phyloP scores from a whole-genome alignment of 176 grass and related monocot genomes.

The Eragrostis curvula region DNA sequence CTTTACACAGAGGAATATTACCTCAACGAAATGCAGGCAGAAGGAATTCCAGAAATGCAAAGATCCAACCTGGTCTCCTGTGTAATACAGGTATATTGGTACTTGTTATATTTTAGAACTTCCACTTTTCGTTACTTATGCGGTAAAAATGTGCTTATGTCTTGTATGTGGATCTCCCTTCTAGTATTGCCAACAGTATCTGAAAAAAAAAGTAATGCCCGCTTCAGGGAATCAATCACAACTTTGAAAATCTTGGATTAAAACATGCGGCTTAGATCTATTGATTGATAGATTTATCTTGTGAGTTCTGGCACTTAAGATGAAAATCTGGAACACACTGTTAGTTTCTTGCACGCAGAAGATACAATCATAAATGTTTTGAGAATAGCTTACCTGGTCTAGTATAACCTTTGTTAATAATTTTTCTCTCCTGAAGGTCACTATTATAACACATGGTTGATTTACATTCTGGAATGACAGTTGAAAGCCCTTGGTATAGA shows the following conservation, averaged over 20 bases:
- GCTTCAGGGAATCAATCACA: no score
- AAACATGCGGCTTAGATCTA: conserved; percentile 2
- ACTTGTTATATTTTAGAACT: no score
- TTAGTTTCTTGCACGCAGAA: conserved; percentile 14
- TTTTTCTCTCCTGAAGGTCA: not conserved
- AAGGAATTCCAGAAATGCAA: conserved; percentile 97
- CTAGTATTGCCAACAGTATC: not conserved
- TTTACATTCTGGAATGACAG: conserved; percentile 50
- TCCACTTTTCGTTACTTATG: conserved; percentile 15
- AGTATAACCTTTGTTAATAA: not conserved
- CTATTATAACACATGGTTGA: not conserved
- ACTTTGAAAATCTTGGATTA: not conserved
- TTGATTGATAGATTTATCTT: conserved; percentile 6
- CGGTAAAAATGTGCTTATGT: not conserved
- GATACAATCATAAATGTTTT: conserved; percentile 10
- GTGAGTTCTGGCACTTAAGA: not conserved
- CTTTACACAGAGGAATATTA: conserved; percentile 97
- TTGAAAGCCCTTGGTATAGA: conserved; percentile 97
- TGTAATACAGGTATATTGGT: conserved; percentile 77
- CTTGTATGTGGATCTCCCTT: conserved; percentile 15
- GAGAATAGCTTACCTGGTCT: not conserved
- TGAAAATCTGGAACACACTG: not conserved
- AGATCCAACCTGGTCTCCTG: conserved; percentile 93
- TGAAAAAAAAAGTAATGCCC: not conserved
- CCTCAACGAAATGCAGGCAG: conserved; percentile 84